Base-by-base conservation (phyloP, 2,329 filamentous ascomycete genomes). In the Colletotrichum eleusines region DNA sequence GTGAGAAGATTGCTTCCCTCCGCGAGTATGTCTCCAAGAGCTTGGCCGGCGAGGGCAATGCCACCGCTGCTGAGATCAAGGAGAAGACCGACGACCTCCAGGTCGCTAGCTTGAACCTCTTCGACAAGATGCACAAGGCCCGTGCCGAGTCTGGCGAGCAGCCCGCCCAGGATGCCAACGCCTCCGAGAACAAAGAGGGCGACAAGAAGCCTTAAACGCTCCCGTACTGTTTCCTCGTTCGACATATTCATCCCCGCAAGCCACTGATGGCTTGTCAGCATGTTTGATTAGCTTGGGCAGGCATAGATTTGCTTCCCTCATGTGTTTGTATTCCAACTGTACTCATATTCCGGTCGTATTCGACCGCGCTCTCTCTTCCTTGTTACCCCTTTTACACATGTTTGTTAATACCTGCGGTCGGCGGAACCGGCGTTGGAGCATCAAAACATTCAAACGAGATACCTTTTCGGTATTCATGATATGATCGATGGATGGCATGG, bases 121-220 rank as follows among this genome's bases (percentile, higher is more conserved):
- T 99, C 84, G 96, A 98, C 88, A 98, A 98, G 92, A 97, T 99
- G 94, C 95, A 99, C 93, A 97, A 97, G 89, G 94, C 95, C 76
- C 92, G 94, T 77, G 82, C 85, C 76, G 92, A 95, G 86, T 87
- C 86, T 76, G 82, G 86, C 79, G 83, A 89, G 80, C 84, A 88
- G 78, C 83, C 84, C 77, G 78, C 88, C 72, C 70, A 72, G 71
- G 90, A 93, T 81, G 90, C 87, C 75, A 90, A 94, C 86, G 69
- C 65, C 28, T 69, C 64, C 28, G 69, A 72, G 66, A 93, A 93
- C 88, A 94, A 94, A 90, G 88, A 87, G 75, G 54, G 54, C n/a
- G 89, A 92, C 84, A 87, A 85, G 85, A 91, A 91, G 88, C 87
- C 87, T 77, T 90, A 88, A 89, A 80, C 73, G 75, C 74, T 68